Evolutionary conservation across 371 early-diverging fungal species (phyloP).

Genomic region (Syncephalis fuscata): DNA sequence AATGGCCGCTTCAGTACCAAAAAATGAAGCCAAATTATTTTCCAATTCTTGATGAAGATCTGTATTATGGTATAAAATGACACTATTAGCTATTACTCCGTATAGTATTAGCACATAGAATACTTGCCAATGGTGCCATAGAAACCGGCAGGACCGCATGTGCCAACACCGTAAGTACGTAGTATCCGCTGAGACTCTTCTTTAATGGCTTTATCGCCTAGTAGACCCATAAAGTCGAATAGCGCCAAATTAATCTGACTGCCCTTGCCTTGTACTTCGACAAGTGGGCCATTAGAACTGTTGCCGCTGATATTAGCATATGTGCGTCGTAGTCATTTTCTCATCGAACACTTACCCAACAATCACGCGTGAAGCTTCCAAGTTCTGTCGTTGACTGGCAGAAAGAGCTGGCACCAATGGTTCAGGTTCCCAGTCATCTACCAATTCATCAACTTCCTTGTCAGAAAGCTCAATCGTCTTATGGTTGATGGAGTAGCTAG

Average conservation of each 20-base stretch:
- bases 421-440: conserved; percentile 94
- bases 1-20: conserved; percentile 86
- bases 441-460: conserved; percentile 88
- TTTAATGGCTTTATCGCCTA: conserved; percentile 56
- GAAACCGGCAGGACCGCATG: conserved; percentile 99
- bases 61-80: conserved; percentile 7
- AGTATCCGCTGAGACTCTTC: conserved; percentile 75
- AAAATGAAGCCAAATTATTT: conserved; percentile 67
- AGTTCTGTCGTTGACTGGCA: conserved; percentile 49
- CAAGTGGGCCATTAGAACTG: too few relatives aligned
- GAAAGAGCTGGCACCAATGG: conserved; percentile 72
- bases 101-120: neutral
- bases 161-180: conserved; percentile 95
- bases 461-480: conserved; percentile 69
- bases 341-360: conserved; percentile 50
- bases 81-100: neutral
- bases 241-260: conserved; percentile 57
- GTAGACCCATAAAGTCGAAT: conserved; percentile 74
- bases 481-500: conserved; percentile 70
- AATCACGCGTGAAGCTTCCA: conserved; percentile 65
- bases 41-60: conserved; percentile 98
- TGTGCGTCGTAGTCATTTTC: too few relatives aligned
- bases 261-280: conserved; percentile 27
- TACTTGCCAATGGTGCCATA: conserved; percentile 84
- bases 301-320: too few relatives aligned